Conservation (phyloP, 2,329 filamentous ascomycete species). For the Exserohilum turcica region DNA sequence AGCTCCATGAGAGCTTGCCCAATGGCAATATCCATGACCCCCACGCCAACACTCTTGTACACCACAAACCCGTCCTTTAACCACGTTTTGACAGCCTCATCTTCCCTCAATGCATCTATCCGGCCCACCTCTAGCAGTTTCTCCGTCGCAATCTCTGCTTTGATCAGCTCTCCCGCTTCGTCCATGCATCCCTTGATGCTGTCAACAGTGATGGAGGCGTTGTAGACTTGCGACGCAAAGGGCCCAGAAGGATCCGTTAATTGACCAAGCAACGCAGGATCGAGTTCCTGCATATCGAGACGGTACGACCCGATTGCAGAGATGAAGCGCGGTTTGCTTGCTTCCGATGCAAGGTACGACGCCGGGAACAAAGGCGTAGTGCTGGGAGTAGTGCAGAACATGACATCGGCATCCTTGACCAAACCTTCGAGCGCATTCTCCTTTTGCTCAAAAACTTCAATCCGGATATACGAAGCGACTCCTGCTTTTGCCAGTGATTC, state of each 20-base stretch:
- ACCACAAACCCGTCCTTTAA: constrained; percentile 50
- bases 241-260: constrained; percentile 7
- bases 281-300: constrained; percentile 57
- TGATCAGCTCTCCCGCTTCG: constrained; percentile 55
- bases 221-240: constrained; percentile 3
- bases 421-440: neutral
- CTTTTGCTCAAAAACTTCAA: neutral
- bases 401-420: constrained; percentile 42
- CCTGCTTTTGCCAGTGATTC: constrained; percentile 7
- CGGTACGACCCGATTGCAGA: constrained; percentile 38
- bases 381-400: constrained; percentile 59
- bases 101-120: constrained; percentile 3
- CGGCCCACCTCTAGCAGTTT: constrained; percentile 20
- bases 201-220: constrained; percentile 30
- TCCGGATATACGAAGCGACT: neutral
- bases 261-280: constrained; percentile 49
- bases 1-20: constrained; percentile 34
- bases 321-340: constrained; percentile 26
- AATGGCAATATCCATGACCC: constrained; percentile 57
- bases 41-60: constrained; percentile 59
- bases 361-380: constrained; percentile 52
- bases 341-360: constrained; percentile 35
- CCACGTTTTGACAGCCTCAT: constrained; percentile 9
- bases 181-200: constrained; percentile 50
- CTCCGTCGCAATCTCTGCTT: constrained; percentile 40